These are phyloP conservation scores for Salvia hispanica DNA, from an alignment of 257 asterid genomes.

Conservation along the genomic window DNA sequence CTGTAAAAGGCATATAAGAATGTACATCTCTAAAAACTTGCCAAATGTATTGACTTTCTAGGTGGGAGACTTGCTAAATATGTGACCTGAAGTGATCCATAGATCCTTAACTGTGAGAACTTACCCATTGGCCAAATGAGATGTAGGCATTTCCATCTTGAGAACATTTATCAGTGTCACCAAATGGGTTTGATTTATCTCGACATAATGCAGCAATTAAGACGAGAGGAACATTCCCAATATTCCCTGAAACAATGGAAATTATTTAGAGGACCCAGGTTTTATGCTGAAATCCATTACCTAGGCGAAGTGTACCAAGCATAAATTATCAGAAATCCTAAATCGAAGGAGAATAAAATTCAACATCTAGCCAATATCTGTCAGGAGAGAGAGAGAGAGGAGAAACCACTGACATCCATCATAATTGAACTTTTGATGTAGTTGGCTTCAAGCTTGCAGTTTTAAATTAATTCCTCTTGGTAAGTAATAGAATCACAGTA, in stretches of 20 bases:
- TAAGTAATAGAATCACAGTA: slow-evolving; percentile 5
- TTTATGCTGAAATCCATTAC: slow-evolving; percentile 9
- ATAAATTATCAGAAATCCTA: slow-evolving; percentile 20
- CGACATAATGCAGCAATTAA: slow-evolving; percentile 91
- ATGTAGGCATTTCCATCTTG: slow-evolving; percentile 98
- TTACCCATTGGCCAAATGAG: slow-evolving; percentile 99
- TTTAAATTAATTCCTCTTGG: neutral
- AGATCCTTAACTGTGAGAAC: slow-evolving; percentile 30
- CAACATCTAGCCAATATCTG: neutral
- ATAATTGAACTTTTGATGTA: slow-evolving; percentile 2
- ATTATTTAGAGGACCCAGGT: slow-evolving; percentile 20
- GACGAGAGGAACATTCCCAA: slow-evolving; percentile 98
- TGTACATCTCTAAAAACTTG: slow-evolving; percentile 20
- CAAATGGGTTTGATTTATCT: slow-evolving; percentile 90
- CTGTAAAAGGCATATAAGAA: slow-evolving; percentile 11
- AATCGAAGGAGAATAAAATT: neutral
- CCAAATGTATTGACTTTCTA: slow-evolving; percentile 18
- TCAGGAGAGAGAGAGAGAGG: slow-evolving; percentile 24
- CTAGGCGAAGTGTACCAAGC: neutral
- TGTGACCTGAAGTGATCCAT: slow-evolving; percentile 1
- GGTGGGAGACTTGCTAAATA: neutral
- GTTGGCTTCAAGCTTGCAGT: slow-evolving; percentile 7
- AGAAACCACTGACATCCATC: slow-evolving; percentile 10
- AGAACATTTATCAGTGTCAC: slow-evolving; percentile 69
- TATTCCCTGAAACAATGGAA: slow-evolving; percentile 66